These are phyloP conservation scores for Dysphania ambrosioides DNA, from an alignment of 148 eudicot genomes.

Conservation along the genomic window DNA sequence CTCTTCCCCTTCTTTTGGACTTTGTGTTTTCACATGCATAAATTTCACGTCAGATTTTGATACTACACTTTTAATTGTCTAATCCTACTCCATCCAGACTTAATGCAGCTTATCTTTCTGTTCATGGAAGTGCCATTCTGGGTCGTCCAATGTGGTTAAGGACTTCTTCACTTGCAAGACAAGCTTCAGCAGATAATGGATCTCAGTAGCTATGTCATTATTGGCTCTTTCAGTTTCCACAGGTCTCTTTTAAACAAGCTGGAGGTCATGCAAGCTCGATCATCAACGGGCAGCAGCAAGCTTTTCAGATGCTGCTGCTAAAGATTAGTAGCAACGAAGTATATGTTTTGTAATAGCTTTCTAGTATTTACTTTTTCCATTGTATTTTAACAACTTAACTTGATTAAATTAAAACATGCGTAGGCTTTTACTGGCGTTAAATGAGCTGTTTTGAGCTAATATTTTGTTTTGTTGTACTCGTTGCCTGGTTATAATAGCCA, in stretches of 20 bases:
- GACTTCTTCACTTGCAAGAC: constrained; percentile 57
- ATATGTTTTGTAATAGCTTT: neutral
- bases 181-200: constrained; percentile 29
- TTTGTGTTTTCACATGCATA: neutral
- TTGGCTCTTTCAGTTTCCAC: neutral
- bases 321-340: neutral
- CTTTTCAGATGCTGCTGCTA: neutral
- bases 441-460: neutral
- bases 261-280: constrained; percentile 10
- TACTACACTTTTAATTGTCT: neutral
- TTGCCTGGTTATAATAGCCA: no score
- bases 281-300: neutral
- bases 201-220: constrained; percentile 19
- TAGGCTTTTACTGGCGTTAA: neutral
- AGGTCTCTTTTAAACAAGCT: constrained; percentile 1
- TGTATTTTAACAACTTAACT: neutral
- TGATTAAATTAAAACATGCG: neutral
- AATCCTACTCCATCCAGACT: constrained; percentile 38
- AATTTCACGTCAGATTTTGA: neutral
- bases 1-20: constrained; percentile 2
- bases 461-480: no score
- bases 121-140: constrained; percentile 80
- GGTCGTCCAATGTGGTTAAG: constrained; percentile 86
- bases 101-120: constrained; percentile 76
- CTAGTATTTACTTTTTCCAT: neutral